Conservation (phyloP, 306 rosid species). For the Sophora flavescens region DNA sequence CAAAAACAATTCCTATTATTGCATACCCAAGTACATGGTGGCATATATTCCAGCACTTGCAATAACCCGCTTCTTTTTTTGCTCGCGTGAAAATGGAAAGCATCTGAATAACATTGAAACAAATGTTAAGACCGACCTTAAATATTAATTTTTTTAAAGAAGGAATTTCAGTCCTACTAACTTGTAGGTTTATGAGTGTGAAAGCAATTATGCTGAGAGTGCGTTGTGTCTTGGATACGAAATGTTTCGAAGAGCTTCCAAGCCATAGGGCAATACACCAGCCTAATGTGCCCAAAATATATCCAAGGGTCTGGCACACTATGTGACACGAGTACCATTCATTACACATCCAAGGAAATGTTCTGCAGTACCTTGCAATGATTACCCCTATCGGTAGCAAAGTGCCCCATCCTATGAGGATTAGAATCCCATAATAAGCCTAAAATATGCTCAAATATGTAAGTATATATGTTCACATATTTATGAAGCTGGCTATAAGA, state of each 20-base stretch:
- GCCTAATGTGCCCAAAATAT: slow-evolving; percentile 58
- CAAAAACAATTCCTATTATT: slow-evolving; percentile 50
- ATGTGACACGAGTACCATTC: slow-evolving; percentile 57
- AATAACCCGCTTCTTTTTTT: slow-evolving; percentile 36
- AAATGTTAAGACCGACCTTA: slow-evolving; percentile 4
- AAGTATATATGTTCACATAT: background rate
- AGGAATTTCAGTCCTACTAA: slow-evolving; percentile 34
- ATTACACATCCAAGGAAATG: slow-evolving; percentile 47
- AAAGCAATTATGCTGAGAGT: slow-evolving; percentile 55
- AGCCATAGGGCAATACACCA: slow-evolving; percentile 55
- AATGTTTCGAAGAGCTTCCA: slow-evolving; percentile 42
- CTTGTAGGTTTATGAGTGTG: slow-evolving; percentile 58
- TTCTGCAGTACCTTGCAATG: slow-evolving; percentile 58
- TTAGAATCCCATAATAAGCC: slow-evolving; percentile 52
- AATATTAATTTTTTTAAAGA: background rate
- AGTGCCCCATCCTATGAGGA: slow-evolving; percentile 68
- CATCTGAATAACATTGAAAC: slow-evolving; percentile 47
- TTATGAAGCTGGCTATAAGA: background rate
- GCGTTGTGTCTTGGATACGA: slow-evolving; percentile 39
- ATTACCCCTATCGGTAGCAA: slow-evolving; percentile 64
- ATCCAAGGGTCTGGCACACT: slow-evolving; percentile 58
- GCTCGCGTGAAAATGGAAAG: slow-evolving; percentile 51
- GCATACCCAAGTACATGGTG: slow-evolving; percentile 47
- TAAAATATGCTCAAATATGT: slow-evolving; percentile 32
- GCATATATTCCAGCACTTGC: slow-evolving; percentile 46